Conservation (phyloP, 768 basidiomycete genomes). For the Lactifluus pinguis region DNA sequence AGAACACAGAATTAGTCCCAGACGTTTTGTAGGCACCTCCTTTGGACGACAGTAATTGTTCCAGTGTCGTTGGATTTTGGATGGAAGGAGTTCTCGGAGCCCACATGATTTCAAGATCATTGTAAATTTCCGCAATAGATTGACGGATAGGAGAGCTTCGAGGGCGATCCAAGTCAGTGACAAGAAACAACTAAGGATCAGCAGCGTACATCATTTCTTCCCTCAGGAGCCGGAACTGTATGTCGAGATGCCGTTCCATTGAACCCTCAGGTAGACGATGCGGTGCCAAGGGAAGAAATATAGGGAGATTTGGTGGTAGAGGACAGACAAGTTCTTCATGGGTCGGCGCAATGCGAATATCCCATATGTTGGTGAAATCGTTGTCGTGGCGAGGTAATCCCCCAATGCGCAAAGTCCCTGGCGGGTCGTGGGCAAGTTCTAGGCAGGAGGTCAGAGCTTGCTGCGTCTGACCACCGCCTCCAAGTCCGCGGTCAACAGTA, state of each 20-base stretch:
- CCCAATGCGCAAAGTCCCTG: constrained; percentile 37
- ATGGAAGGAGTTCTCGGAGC: background rate
- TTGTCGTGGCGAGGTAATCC: constrained; percentile 58
- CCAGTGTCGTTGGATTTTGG: constrained; percentile 30
- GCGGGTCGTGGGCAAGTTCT: constrained; percentile 40
- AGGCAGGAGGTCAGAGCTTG: constrained; percentile 34
- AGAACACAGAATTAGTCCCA: constrained; percentile 42
- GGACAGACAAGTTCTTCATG: constrained; percentile 48
- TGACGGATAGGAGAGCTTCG: constrained; percentile 16
- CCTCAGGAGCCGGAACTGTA: constrained; percentile 63
- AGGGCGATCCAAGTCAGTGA: background rate
- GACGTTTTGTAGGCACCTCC: constrained; percentile 50
- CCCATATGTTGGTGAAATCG: constrained; percentile 42
- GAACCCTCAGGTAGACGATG: constrained; percentile 47
- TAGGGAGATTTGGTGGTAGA: constrained; percentile 48
- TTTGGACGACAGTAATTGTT: constrained; percentile 34
- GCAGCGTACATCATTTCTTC: constrained; percentile 57
- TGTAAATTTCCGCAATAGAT: constrained; percentile 10
- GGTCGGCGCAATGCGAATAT: constrained; percentile 61
- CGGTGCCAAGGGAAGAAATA: constrained; percentile 47
- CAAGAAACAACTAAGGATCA: background rate
- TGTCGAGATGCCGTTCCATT: constrained; percentile 62
- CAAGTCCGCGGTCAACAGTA: background rate
- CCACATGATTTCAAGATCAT: constrained; percentile 12
- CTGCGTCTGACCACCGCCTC: constrained; percentile 10